Percentiles rank a stretch among this genome's conserved stretches.
Conservation (phyloP, 164 flowering plant genomes). For the Echeveria elegans region DNA sequence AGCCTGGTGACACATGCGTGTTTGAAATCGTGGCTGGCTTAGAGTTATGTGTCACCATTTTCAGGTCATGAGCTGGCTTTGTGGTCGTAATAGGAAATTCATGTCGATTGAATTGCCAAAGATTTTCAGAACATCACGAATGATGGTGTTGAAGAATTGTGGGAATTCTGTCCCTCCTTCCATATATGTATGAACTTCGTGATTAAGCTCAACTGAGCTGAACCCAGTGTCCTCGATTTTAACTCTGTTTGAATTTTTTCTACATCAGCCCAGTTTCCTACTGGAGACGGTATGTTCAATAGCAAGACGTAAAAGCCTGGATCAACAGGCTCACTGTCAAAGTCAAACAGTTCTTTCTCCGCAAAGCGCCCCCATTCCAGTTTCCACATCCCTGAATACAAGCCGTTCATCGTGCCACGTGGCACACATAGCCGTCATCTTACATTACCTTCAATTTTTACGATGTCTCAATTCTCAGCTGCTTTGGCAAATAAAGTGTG, state of each 20-base stretch:
- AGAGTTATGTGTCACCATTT: background rate
- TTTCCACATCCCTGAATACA: too few relatives aligned
- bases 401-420: too few relatives aligned
- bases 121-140: constrained; percentile 13
- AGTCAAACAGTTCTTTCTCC: too few relatives aligned
- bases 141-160: constrained; percentile 5
- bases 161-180: constrained; percentile 20
- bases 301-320: constrained; percentile 28
- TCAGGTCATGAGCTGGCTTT: background rate
- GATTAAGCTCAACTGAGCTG: constrained; percentile 28
- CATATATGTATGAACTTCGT: constrained; percentile 16
- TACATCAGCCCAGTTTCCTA: constrained; percentile 28
- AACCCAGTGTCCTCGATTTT: constrained; percentile 31
- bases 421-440: too few relatives aligned
- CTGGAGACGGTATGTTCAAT: constrained; percentile 30
- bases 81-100: background rate
- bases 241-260: constrained; percentile 16
- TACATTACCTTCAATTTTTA: too few relatives aligned
- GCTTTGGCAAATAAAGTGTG: too few relatives aligned
- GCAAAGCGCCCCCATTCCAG: too few relatives aligned
- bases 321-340: constrained; percentile 27
- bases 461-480: too few relatives aligned
- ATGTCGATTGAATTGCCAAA: constrained; percentile 12
- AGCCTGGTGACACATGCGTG: background rate
- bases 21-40: background rate